phyloP scores from a whole-genome alignment of 768 basidiomycete species.

The Tubosaeta brunneosetosa region DNA sequence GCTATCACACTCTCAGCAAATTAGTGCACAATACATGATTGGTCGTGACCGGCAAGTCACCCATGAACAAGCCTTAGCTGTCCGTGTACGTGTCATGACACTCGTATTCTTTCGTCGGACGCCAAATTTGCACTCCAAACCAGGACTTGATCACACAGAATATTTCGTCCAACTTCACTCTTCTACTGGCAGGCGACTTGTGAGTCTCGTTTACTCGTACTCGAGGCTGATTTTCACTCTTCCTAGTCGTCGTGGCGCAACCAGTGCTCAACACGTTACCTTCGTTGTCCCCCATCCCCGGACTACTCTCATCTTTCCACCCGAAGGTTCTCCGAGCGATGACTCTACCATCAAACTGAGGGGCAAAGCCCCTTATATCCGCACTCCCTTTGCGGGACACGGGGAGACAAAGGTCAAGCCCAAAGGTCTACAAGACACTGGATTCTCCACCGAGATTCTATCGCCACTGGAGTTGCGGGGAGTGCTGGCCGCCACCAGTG shows the following conservation, averaged over 20 bases:
- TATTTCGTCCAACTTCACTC: constrained; percentile 44
- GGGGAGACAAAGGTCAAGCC: constrained; percentile 7
- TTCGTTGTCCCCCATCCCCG: constrained; percentile 16
- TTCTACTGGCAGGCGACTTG: constrained; percentile 54
- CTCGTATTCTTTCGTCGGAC: background rate
- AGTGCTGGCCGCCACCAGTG: constrained; percentile 38
- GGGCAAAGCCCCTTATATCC: constrained; percentile 10
- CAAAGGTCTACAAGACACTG: constrained; percentile 3
- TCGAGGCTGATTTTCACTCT: background rate
- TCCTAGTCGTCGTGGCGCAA: constrained; percentile 42
- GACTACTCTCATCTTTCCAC: constrained; percentile 9
- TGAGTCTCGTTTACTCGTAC: constrained; percentile 33
- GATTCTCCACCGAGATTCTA: constrained; percentile 38
- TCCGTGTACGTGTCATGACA: constrained; percentile 36
- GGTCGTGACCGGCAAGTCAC: constrained; percentile 35
- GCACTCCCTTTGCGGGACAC: constrained; percentile 14
- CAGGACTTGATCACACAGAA: constrained; percentile 49
- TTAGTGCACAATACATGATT: constrained; percentile 38
- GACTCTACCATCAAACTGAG: constrained; percentile 14
- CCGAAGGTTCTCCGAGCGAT: constrained; percentile 10
- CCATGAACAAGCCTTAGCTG: constrained; percentile 39
- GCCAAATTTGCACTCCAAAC: background rate
- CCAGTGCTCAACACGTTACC: constrained; percentile 13
- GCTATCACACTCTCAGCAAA: constrained; percentile 36
- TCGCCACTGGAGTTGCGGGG: constrained; percentile 42